Base-by-base conservation (phyloP, 768 basidiomycete species). In the Mycena galopus region DNA sequence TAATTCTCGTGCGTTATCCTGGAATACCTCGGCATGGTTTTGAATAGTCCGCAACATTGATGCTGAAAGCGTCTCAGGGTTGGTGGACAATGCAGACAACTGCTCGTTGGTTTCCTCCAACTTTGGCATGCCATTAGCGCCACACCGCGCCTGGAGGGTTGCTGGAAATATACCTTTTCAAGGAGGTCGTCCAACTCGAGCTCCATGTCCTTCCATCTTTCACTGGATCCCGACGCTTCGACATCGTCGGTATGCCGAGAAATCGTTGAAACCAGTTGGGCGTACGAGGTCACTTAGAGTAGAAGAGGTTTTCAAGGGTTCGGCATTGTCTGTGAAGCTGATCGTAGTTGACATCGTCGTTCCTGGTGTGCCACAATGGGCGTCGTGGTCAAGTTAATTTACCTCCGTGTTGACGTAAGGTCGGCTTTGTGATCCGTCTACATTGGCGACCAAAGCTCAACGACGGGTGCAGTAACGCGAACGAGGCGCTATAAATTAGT, bases 271-370 rank as follows among this genome's bases (percentile, higher is more conserved):
- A 94, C 96, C 50, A 98, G 86, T 76, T 95, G 94, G 23, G 95
- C 91, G 82, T 99, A 99, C 12, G 95, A 87, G 0, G 95, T 95
- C 33, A 99, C 81, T 98, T 97, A 35, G 93, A 85, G 79, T 98
- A 96, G 73, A 99, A 94, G 27, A 96, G 88, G 56, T 96, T 95
- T 80, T 99, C 97, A 30, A 98, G 90, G 6, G 96, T 96, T 77
- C 97, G 88, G 83, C 95, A 95, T 82, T 97, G 96, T 65, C 96
- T 86, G 77, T 98, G 94, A 35, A 98, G 87, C 66, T 93, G 89
- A 76, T 99, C 97, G 84, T 96, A 97, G 75, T 85, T 91, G 69
- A 86, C 93, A 94, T 95, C 67, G 65, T 72, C 71, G 47, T 50
- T 25, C 17, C 42, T 50, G n/a, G 47, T 57, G 53, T 21, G 59